These are phyloP conservation scores for Septoria petroselini DNA, from an alignment of 2,329 filamentous ascomycete species.

Conservation along the genomic window DNA sequence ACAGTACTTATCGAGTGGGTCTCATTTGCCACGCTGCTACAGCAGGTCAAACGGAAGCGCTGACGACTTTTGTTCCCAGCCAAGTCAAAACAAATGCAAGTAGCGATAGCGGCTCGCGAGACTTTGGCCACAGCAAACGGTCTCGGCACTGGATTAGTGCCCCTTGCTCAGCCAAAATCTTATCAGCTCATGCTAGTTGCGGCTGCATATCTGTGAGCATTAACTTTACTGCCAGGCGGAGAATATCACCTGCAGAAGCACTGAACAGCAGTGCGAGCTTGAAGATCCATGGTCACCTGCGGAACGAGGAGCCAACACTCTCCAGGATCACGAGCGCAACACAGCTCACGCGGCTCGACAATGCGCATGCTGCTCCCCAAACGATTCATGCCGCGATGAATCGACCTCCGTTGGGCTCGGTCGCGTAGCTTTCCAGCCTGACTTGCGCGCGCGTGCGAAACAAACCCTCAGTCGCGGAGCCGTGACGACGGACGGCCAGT, in stretches of 20 bases:
- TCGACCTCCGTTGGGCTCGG: background rate
- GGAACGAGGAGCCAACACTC: background rate
- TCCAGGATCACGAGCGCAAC: background rate
- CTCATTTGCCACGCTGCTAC: slow-evolving; percentile 4
- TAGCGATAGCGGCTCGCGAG: slow-evolving; percentile 7
- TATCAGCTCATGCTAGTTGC: slow-evolving; percentile 16
- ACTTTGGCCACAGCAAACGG: background rate
- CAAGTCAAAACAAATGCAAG: background rate
- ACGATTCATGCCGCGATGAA: slow-evolving; percentile 9
- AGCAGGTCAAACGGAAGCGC: slow-evolving; percentile 2
- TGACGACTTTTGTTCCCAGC: background rate
- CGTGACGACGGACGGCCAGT: slow-evolving; percentile 15
- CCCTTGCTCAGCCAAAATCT: slow-evolving; percentile 15
- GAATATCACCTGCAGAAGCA: slow-evolving; percentile 3
- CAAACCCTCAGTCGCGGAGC: slow-evolving; percentile 13
- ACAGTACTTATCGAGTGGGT: slow-evolving; percentile 13
- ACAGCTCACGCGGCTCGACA: background rate
- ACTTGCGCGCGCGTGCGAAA: slow-evolving; percentile 16
- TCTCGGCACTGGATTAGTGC: slow-evolving; percentile 6
- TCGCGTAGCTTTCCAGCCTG: slow-evolving; percentile 16
- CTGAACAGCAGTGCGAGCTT: background rate
- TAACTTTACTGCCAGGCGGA: slow-evolving; percentile 16
- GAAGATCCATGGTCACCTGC: background rate
- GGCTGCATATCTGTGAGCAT: slow-evolving; percentile 13
- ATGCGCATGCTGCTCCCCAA: background rate